These are phyloP conservation scores for Ophiostoma ips DNA, from an alignment of 2,329 filamentous ascomycete species.

Conservation along the genomic window DNA sequence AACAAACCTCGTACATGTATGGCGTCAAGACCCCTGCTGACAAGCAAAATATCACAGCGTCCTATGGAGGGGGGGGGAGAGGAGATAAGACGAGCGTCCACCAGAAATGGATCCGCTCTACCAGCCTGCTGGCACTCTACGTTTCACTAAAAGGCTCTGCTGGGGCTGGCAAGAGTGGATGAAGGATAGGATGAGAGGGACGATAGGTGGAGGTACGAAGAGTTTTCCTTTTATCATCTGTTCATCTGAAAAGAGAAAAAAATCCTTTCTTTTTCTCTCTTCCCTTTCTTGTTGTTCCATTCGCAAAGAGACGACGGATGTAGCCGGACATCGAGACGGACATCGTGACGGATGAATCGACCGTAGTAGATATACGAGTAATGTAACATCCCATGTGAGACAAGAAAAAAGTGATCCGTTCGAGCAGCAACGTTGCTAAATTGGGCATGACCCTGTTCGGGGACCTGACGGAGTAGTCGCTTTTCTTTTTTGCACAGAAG, in stretches of 20 bases:
- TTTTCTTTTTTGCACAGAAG: too few species aligned
- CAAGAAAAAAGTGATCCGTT: too few species aligned
- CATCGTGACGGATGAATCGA: too few species aligned
- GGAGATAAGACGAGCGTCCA: not conserved
- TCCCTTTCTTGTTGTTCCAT: not conserved
- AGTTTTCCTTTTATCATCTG: not conserved
- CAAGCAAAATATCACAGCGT: not conserved
- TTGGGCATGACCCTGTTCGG: too few species aligned
- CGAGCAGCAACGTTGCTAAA: too few species aligned
- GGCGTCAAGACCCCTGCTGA: not conserved
- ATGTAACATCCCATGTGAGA: too few species aligned
- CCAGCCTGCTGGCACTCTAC: slow-evolving; percentile 6
- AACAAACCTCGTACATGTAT: not conserved
- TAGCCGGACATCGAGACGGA: too few species aligned
- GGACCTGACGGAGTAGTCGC: too few species aligned
- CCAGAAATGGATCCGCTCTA: slow-evolving; percentile 1
- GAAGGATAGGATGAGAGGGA: not conserved
- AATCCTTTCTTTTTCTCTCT: not conserved
- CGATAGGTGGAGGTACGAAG: not conserved
- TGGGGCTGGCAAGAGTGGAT: not conserved
- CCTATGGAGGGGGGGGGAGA: too few species aligned
- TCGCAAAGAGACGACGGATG: too few species aligned
- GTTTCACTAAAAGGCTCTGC: slow-evolving; percentile 5
- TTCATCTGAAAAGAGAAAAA: too few species aligned
- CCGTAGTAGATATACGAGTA: too few species aligned